phyloP scores from a whole-genome alignment of 164 flowering plant genomes.

The Kalanchoe fedtschenkoi region DNA sequence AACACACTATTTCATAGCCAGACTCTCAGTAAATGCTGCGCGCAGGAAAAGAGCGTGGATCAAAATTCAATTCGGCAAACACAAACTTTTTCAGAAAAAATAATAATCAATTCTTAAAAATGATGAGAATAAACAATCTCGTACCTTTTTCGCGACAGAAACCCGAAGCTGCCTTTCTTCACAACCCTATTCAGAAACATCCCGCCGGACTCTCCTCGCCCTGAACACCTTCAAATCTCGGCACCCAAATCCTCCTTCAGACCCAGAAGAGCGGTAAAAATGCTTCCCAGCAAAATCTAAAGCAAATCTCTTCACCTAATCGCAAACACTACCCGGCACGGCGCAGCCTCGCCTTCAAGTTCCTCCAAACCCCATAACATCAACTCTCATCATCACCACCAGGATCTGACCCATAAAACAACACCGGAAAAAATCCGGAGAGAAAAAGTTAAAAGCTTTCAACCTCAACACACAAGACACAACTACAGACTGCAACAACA shows the following conservation, averaged over 20 bases:
- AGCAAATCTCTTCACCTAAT: neutral
- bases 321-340: neutral
- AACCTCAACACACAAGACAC: neutral
- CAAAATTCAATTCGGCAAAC: neutral
- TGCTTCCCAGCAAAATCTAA: neutral
- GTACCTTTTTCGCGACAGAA: too few relatives aligned
- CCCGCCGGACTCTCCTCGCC: too few relatives aligned
- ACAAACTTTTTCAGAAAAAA: neutral
- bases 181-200: too few relatives aligned
- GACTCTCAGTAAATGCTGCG: neutral
- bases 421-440: neutral
- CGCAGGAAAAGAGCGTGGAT: neutral
- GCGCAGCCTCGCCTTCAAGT: too few relatives aligned
- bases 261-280: neutral
- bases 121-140: too few relatives aligned
- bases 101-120: too few relatives aligned
- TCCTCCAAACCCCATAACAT: too few relatives aligned
- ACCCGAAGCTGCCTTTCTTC: too few relatives aligned
- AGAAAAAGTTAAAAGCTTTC: neutral
- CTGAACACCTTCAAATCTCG: too few relatives aligned
- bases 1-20: neutral
- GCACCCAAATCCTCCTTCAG: neutral
- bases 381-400: too few relatives aligned
- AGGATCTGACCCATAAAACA: too few relatives aligned
- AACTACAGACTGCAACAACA: neutral